A percentile compares a stretch with the other conserved stretches of the same genome.
Conservation (phyloP, 164 flowering plant genomes). For the Magnolia sinica region DNA sequence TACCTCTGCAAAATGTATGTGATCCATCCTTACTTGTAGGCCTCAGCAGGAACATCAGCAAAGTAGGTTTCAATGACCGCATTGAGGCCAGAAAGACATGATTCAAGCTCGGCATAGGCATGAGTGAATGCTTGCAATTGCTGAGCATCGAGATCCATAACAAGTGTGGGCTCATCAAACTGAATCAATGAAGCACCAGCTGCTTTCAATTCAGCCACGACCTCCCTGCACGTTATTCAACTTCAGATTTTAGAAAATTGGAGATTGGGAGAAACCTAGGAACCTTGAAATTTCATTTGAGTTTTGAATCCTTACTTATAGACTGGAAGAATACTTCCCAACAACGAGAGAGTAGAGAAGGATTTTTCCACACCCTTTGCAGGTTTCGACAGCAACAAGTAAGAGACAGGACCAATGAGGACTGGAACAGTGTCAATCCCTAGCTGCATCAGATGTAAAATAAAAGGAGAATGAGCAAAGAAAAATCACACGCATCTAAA, state of each 20-base stretch:
- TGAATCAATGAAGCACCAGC: conserved; percentile 93
- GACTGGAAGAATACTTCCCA: conserved; percentile 51
- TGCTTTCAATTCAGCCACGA: conserved; percentile 70
- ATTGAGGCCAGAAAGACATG: conserved; percentile 62
- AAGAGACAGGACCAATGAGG: conserved; percentile 71
- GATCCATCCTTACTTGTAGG: conserved; percentile 40
- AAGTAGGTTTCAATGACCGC: conserved; percentile 87
- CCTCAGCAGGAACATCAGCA: conserved; percentile 74
- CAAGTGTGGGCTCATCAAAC: conserved; percentile 85
- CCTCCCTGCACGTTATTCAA: conserved; percentile 40
- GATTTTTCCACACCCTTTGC: conserved; percentile 75
- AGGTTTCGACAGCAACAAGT: conserved; percentile 67
- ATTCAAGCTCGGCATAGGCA: conserved; percentile 73
- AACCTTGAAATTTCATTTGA: not conserved
- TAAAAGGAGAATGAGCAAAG: not conserved
- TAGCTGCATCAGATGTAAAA: conserved; percentile 38
- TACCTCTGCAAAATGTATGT: not conserved
- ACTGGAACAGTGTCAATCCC: conserved; percentile 70
- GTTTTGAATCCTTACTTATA: conserved; percentile 51
- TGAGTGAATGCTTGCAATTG: conserved; percentile 66
- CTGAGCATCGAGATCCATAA: conserved; percentile 71
- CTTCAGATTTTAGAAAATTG: not conserved
- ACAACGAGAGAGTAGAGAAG: conserved; percentile 58
- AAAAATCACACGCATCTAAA: not conserved
- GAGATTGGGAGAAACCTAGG: not conserved